phyloP scores from a whole-genome alignment of 805 yeast genomes.

The Myxozyma nipponensis region DNA sequence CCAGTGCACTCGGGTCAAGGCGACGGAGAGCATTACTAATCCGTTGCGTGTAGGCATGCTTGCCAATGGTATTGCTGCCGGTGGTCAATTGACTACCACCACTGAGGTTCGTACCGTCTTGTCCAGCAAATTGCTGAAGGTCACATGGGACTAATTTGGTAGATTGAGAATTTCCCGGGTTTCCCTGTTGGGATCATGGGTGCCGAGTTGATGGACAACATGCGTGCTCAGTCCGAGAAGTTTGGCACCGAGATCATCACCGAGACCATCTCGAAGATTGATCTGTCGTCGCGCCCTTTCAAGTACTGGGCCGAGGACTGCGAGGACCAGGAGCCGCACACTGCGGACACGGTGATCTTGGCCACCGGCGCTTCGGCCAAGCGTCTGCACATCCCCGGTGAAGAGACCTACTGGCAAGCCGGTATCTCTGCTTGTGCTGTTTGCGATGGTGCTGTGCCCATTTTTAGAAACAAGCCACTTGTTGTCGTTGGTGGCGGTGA shows the following conservation, averaged over 20 bases:
- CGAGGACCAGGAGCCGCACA: constrained; percentile 86
- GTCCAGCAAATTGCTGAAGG: not conserved
- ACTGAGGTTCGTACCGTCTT: constrained; percentile 53
- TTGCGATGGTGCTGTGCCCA: constrained; percentile 99
- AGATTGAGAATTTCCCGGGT: constrained; percentile 96
- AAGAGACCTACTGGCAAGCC: constrained; percentile 97
- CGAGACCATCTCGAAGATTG: constrained; percentile 92
- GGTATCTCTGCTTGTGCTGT: constrained; percentile 99
- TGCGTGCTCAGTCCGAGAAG: constrained; percentile 81
- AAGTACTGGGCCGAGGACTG: constrained; percentile 95
- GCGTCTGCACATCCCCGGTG: constrained; percentile 92
- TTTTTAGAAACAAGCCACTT: constrained; percentile 94
- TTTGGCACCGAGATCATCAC: constrained; percentile 94
- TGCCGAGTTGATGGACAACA: constrained; percentile 81
- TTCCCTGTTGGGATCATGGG: constrained; percentile 93
- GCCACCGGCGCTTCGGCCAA: constrained; percentile 99
- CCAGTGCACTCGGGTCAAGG: not conserved
- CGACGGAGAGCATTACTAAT: no score
- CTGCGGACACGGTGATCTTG: constrained; percentile 86
- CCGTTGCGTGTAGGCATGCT: constrained; percentile 43
- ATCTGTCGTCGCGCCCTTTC: constrained; percentile 82
- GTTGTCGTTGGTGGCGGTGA: constrained; percentile 99
- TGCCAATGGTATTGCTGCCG: constrained; percentile 98
- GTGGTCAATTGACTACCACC: constrained; percentile 98
- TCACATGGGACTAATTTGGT: not conserved